Base-by-base conservation (phyloP, 2,329 filamentous ascomycete species). In the Pyricularia pennisetigena region DNA sequence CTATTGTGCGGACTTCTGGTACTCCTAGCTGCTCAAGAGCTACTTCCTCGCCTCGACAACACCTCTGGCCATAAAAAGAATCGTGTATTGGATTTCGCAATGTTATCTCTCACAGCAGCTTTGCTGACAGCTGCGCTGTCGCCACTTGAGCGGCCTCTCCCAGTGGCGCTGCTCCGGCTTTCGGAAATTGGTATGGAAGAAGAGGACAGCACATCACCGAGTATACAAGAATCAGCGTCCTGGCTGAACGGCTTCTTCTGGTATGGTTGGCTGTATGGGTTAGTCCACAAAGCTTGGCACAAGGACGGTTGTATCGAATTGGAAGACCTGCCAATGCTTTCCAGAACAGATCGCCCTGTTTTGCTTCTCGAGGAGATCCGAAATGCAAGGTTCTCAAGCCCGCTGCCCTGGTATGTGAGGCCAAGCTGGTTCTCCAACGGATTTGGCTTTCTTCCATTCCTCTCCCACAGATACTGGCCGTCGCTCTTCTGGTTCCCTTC, bases 281-380 rank as follows among this genome's bases (percentile, higher is more conserved):
- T 77, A 24, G 75, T 77, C 9, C 49, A 75, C 41, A 73, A 72
- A 12, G 75, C 6, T 16, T 67, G 30, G 26, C 2, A 16, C 23
- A 57, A 12, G 16, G 29, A 23, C 26, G 20, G 41, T 20, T n/a
- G 23, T 1, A 61, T 86, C 68, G 80, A 81, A 29, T 78, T 83
- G 71, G 78, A 81, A 54, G 79, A 81, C 70, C 78, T 86, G 24
- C 82, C 83, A 2, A 78, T 72, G 30, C 74, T 86, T 32, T 82
- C 84, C 1, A 85, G 83, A 82, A 86, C 86, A 70, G 84, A 86
- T 67, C 83, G 86, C 70, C 84, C 84, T 9, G 73, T 81, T 26
- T 74, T 83, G 66, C 79, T 85, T 20, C 76, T 85, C 1, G 75
- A 76, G 26, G 78, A 76, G 68, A 75, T 85, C 12, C 78, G 80